Conservation (phyloP, 495 filamentous ascomycete genomes). For the Aspergillus nidulans region DNA sequence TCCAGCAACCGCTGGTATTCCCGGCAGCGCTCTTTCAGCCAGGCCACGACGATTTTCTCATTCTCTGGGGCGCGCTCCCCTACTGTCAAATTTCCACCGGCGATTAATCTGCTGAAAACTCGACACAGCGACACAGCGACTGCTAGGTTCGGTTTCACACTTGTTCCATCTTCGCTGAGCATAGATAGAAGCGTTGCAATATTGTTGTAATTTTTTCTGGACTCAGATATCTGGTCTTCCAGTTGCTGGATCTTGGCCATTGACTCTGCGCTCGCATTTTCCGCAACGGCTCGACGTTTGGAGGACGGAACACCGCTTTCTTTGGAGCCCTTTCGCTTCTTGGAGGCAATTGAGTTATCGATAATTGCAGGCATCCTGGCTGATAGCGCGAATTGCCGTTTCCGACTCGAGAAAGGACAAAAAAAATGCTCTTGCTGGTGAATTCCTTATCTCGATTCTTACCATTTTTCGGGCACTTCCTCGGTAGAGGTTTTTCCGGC, state of each 20-base stretch:
- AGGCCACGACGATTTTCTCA: conserved; percentile 67
- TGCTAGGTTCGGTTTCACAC: conserved; percentile 45
- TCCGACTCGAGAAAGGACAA: background rate
- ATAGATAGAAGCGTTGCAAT: conserved; percentile 68
- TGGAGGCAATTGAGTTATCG: conserved; percentile 26
- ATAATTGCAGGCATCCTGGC: conserved; percentile 31
- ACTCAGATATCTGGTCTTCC: conserved; percentile 75
- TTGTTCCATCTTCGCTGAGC: conserved; percentile 44
- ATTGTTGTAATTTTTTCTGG: conserved; percentile 88
- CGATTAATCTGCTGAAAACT: conserved; percentile 81
- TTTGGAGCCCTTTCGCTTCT: conserved; percentile 42
- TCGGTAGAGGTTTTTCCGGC: conserved; percentile 38
- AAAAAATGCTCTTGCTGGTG: background rate
- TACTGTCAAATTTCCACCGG: conserved; percentile 64
- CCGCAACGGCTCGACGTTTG: conserved; percentile 43
- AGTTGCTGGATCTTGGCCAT: conserved; percentile 61
- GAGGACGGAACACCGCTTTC: conserved; percentile 32
- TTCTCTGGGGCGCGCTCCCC: conserved; percentile 60
- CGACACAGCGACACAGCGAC: conserved; percentile 80
- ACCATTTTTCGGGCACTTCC: conserved; percentile 32
- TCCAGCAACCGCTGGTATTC: conserved; percentile 62
- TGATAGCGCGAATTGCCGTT: background rate
- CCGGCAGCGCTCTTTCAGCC: conserved; percentile 69
- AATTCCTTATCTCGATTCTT: conserved; percentile 19
- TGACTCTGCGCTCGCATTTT: conserved; percentile 42